Base-by-base conservation (phyloP, 495 filamentous ascomycete genomes). In the Neurospora discreta region DNA sequence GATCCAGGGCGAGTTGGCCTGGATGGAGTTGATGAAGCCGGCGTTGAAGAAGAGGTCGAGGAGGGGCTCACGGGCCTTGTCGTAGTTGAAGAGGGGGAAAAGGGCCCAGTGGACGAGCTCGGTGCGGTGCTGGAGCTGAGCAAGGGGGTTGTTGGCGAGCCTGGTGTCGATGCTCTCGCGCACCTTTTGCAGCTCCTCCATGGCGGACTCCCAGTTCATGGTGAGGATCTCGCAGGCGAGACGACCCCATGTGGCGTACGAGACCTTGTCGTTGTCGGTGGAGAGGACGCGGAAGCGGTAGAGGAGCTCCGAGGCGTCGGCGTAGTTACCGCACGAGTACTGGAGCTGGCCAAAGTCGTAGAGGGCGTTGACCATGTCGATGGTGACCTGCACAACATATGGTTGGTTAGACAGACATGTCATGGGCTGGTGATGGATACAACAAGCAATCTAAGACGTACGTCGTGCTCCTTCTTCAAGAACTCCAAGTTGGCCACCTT, bases 1-100 rank as follows among this genome's bases (percentile, higher is more conserved):
- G 72, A 98, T 91, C 96, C 96, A 98, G 5, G 95, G 93, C 84
- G 95, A 97, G 82, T 89, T 91, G 73, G 96, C 97, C 85, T 99
- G 95, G 80, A 99, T 98, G 75, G 94, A 97, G 87, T 98, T 98
- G 87, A 99, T 98, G 86, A 93, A 99, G 75, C 91, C 85, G 70
- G 93, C 91, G 76, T 91, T 95, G 88, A 98, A 98, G 88, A 98
- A 94, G 74, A 98, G 89, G 75, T 99, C 95, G 82, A 94, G 92
- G 75, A 98, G 87, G 74, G 86, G 88, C 74, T 99, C 95, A 74
- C 93, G 91, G 70, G 94, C 93, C 75, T 92, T 87, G 78, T 97
- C 94, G 83, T 94, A 90, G 87, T 98, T 97, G 89, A 98, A 99
- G 86, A 97, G 95, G 71, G 96, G 95, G 88, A 98, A 99, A 71